Percentiles rank a stretch among this genome's conserved stretches.
Evolutionary conservation across 2,329 filamentous ascomycete species (phyloP).

Genomic region (Talaromyces sp.): DNA sequence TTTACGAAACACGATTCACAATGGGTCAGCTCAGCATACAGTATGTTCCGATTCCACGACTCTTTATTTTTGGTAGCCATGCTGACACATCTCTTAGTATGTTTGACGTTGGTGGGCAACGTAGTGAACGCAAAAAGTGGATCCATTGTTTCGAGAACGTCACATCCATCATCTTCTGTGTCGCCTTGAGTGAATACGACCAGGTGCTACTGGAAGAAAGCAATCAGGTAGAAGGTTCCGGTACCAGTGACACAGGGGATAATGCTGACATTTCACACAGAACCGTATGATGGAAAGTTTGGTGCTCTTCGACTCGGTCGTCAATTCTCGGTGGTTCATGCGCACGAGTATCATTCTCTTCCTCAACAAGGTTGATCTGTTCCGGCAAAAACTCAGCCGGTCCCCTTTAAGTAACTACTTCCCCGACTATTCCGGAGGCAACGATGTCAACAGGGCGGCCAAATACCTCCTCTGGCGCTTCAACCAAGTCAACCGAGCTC

Average conservation of each 20-base stretch:
- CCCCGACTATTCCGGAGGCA: slow-evolving; percentile 93
- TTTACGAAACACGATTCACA: slow-evolving; percentile 96
- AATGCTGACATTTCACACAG: slow-evolving; percentile 43
- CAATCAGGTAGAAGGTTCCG: slow-evolving; percentile 66
- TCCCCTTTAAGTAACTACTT: slow-evolving; percentile 94
- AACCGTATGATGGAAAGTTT: slow-evolving; percentile 99
- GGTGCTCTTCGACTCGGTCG: slow-evolving; percentile 93
- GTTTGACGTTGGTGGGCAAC: slow-evolving; percentile 97
- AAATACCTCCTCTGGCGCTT: slow-evolving; percentile 98
- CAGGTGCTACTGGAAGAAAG: slow-evolving; percentile 95
- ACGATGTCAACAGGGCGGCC: slow-evolving; percentile 95
- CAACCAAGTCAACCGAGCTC: slow-evolving; percentile 94
- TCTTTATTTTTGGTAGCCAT: neutral
- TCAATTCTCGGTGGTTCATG: slow-evolving; percentile 99
- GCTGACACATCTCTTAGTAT: slow-evolving; percentile 58
- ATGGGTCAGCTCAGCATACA: slow-evolving; percentile 99
- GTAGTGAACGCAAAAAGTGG: slow-evolving; percentile 99
- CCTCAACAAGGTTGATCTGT: slow-evolving; percentile 97
- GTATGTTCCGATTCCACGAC: slow-evolving; percentile 51
- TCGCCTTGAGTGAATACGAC: slow-evolving; percentile 96
- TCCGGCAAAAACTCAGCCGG: slow-evolving; percentile 86
- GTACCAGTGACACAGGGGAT: neutral
- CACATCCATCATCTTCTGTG: slow-evolving; percentile 98
- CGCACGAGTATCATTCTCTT: slow-evolving; percentile 97
- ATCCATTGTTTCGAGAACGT: slow-evolving; percentile 99